Evolutionary conservation across 2,329 filamentous ascomycete species (phyloP), one percentile per base, ranked within the genome.

Genomic region (Aspergillus latus): DNA sequence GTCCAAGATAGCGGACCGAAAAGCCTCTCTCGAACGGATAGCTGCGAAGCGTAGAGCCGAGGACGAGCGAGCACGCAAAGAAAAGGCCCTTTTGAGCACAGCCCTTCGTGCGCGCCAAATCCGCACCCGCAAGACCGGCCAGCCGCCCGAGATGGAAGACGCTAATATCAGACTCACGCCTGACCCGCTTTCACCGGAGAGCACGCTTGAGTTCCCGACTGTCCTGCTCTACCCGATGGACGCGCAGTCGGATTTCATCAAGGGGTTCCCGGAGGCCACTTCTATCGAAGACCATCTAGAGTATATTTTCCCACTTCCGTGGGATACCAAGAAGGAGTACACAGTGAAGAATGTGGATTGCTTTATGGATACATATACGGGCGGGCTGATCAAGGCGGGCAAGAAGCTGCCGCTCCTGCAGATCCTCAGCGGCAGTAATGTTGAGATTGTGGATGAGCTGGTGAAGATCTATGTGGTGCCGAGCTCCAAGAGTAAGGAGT

Each of bases 121-220:
- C 68, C 78, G 78, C 21, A 84, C 83, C 7, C 81, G 88, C 53
- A 81, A 76, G 50, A 93, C 90, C 9, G 79, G 80, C 5, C 81
- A 88, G 67, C 85, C 89, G 36, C 92, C 92, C 0, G 90, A 97
- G 68, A 88, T 96, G 81, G 92, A 95, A 74, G 93, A 96, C 72
- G 90, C 91, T 1, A 76, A 72, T 6, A 80, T 97, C 45, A 76
- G 79, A 53, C 83, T 97, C 5, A 81, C 83, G 8, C 88, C 87
- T 2, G 86, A 95, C 66, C 83, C 88, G 15, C 78, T 89, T 28
- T 89, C 94, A 62, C 84, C 90, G 4, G 81, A 81, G 26, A 92
- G 88, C 62, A 80, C 81, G 0, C 80, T 99, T 1, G 80, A 80
- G 2, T 90, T 97, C 67, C 94, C 94, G 0, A 82, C 88, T 0